Base-by-base conservation (phyloP, 2,329 filamentous ascomycete genomes). In the Mycosphaerella sp. region DNA sequence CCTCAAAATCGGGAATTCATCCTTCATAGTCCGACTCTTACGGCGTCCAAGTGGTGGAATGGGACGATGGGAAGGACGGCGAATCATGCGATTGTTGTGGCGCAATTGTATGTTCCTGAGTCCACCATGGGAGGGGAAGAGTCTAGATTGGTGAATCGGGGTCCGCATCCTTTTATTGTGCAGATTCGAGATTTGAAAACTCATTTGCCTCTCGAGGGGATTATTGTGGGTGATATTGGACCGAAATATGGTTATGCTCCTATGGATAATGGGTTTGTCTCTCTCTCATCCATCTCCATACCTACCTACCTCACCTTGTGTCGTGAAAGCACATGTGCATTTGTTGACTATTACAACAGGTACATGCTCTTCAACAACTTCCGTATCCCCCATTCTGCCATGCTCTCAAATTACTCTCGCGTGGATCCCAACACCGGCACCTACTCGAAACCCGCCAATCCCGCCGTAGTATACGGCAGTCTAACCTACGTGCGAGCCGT, bases 41-140 rank as follows among this genome's bases (percentile, higher is more conserved):
- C 77, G 1, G 74, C 77, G 1, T 78, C 73, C 59, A 79, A 80
- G 64, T 79, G 76, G 76, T 80, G 77, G 77, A 79, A 79, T 63
- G 77, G 77, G 1, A 72, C 73, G 1, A 70, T 80, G 67, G 77
- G 77, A 1, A 68, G 76, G 23, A 78, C 75, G n/a, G 77, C 77
- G n/a, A 79, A 77, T 52, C 76, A 79, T 69, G 74, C 77, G 29
- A 78, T 80, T 55, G 76, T 80, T 1, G 75, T 80, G 14, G 77
- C 77, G 39, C 78, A 79, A 56, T 64, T 80, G 1, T 64, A 78
- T 34, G 64, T 78, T 10, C 76, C 76, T 29, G 65, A 69, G 58
- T 55, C 63, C 6, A 29, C 58, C 1, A 17, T 17, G 14, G 14
- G 14, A 12, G 48, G 55, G 2, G 26, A 26, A 2, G 63, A 65